phyloP scores from a whole-genome alignment of 2,329 filamentous ascomycete genomes.

The Fusarium kyushuense region DNA sequence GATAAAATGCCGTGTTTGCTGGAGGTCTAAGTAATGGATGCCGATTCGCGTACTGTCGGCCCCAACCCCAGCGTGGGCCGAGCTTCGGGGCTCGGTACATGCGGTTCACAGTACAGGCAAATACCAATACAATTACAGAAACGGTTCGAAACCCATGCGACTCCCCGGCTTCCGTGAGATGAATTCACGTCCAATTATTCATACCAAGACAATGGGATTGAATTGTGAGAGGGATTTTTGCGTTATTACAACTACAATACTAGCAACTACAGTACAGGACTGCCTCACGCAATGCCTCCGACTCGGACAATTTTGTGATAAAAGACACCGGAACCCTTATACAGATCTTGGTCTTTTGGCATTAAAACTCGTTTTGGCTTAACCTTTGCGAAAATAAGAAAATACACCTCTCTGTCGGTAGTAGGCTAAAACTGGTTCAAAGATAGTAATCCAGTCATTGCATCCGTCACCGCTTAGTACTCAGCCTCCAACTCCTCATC shows the following conservation, averaged over 20 bases:
- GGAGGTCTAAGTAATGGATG: slow-evolving; percentile 28
- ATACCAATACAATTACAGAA: slow-evolving; percentile 11
- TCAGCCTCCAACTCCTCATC: slow-evolving; percentile 89
- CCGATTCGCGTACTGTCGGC: slow-evolving; percentile 51
- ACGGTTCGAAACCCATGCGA: slow-evolving; percentile 10
- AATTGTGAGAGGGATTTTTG: slow-evolving; percentile 23
- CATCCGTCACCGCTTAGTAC: slow-evolving; percentile 72
- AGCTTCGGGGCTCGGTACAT: slow-evolving; percentile 31
- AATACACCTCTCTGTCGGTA: slow-evolving; percentile 53
- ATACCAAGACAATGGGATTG: background rate
- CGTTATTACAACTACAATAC: slow-evolving; percentile 40
- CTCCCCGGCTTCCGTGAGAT: slow-evolving; percentile 28
- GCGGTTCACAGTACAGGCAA: background rate
- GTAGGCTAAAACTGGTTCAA: slow-evolving; percentile 48
- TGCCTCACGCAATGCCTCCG: slow-evolving; percentile 27
- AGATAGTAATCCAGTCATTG: slow-evolving; percentile 43
- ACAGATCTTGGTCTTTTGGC: slow-evolving; percentile 52
- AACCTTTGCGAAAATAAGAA: slow-evolving; percentile 54
- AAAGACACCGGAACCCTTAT: slow-evolving; percentile 40
- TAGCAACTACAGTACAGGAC: slow-evolving; percentile 31
- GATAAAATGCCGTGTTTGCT: slow-evolving; percentile 24
- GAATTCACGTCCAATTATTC: background rate
- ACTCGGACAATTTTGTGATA: slow-evolving; percentile 28
- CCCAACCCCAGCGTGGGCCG: slow-evolving; percentile 39
- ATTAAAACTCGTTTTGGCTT: slow-evolving; percentile 56